These are phyloP conservation scores for Diplodia scrobiculata DNA, from an alignment of 2,329 filamentous ascomycete genomes.

Conservation along the genomic window DNA sequence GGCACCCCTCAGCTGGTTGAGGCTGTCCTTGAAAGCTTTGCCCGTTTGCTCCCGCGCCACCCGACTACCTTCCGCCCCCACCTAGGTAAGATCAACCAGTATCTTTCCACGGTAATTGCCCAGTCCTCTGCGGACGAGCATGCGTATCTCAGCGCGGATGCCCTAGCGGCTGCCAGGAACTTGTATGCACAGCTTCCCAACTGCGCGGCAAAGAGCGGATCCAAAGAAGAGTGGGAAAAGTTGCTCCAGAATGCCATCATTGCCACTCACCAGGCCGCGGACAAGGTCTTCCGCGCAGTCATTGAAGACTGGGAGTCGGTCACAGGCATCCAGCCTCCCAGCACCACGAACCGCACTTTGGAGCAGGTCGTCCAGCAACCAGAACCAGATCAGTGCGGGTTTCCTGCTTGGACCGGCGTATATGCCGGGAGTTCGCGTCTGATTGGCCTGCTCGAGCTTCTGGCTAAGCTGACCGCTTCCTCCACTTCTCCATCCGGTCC, in stretches of 20 bases:
- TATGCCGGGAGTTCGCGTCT: slow-evolving; percentile 71
- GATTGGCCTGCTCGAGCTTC: slow-evolving; percentile 63
- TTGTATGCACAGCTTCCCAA: slow-evolving; percentile 73
- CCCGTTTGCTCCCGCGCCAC: slow-evolving; percentile 73
- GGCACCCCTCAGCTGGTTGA: slow-evolving; percentile 55
- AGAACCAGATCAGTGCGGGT: slow-evolving; percentile 49
- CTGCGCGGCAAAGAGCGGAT: slow-evolving; percentile 77
- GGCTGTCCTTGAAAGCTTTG: slow-evolving; percentile 70
- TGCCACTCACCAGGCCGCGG: slow-evolving; percentile 69
- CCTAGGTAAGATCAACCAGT: slow-evolving; percentile 65
- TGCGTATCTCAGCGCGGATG: slow-evolving; percentile 62
- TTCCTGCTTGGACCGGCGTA: slow-evolving; percentile 76
- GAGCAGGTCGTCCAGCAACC: slow-evolving; percentile 45
- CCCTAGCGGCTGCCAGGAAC: slow-evolving; percentile 62
- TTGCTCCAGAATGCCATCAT: slow-evolving; percentile 63
- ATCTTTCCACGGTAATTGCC: slow-evolving; percentile 58
- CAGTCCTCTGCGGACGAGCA: slow-evolving; percentile 32
- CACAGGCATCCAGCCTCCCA: slow-evolving; percentile 45
- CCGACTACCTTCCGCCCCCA: slow-evolving; percentile 81
- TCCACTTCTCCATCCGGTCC: slow-evolving; percentile 61
- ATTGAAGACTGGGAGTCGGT: slow-evolving; percentile 79
- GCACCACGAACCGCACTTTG: slow-evolving; percentile 36
- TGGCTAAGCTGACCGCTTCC: slow-evolving; percentile 64
- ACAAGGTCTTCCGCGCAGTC: slow-evolving; percentile 76
- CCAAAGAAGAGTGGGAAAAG: slow-evolving; percentile 76